Base-by-base conservation (phyloP, 768 basidiomycete genomes). In the Phylloporus rhodoxanthus region DNA sequence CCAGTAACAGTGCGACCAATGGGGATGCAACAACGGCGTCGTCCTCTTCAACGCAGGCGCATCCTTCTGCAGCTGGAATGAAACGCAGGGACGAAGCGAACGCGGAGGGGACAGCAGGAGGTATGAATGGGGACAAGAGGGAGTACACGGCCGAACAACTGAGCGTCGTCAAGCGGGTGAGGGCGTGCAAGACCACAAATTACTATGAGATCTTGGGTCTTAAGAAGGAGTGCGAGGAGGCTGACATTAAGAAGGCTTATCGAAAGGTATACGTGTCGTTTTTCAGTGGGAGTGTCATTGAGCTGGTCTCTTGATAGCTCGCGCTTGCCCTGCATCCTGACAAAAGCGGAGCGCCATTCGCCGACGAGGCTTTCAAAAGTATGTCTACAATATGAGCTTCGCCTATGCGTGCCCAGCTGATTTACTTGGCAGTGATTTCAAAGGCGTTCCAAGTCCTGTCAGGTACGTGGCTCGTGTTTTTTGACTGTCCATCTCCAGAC, bases 361-460 rank as follows among this genome's bases (percentile, higher is more conserved):
- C 95, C 14, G 95, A 97, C 53, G 95, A 98, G 65, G 95, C 95
- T 2, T 98, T 98, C 73, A 98, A 98, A 74, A 75, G 95, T 97
- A 61, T 47, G 85, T 77, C 43, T 34, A 23, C 49, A 2, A 30
- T 36, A 19, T 39, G 0, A 17, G 44, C 34, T 50, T 43, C 46
- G 47, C 30, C 19, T 21, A 10, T 11, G n/a, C 43, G 37, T 26
- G 45, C 42, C 41, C 30, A 37, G 42, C 37, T 50, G 19, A 60
- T 57, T 2, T 47, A 10, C 8, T 33, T 15, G 20, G 10, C 62
- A 98, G 95, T 94, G 86, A 91, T 98, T 25, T 95, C 92, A 4
- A 97, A 96, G 70, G 93, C 94, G 9, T 98, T 97, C 70, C 92
- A 95, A 65, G 85, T 97, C 8, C 72, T 98, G 30, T 94, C 91